Percentiles rank a stretch among this genome's conserved stretches.
phyloP scores from a whole-genome alignment of 257 asterid genomes.

The Penstemon davidsonii region DNA sequence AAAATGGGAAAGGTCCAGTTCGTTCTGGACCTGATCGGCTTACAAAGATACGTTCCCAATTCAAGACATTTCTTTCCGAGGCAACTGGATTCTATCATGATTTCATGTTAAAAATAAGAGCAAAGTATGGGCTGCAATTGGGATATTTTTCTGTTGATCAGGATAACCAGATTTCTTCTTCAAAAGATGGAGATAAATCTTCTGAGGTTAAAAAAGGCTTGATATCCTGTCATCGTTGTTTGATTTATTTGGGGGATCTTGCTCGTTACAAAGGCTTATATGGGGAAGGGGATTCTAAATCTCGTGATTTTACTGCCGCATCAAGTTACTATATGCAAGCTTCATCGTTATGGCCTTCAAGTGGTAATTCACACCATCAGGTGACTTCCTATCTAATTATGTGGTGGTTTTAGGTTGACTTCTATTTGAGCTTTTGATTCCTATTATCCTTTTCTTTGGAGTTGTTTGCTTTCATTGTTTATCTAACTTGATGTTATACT shows the following conservation, averaged over 20 bases:
- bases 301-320: constrained; percentile 85
- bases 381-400: constrained; percentile 31
- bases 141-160: constrained; percentile 67
- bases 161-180: constrained; percentile 51
- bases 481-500: constrained; percentile 11
- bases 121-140: constrained; percentile 79
- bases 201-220: constrained; percentile 73
- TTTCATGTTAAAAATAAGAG: constrained; percentile 80
- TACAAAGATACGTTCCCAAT: constrained; percentile 78
- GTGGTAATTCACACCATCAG: constrained; percentile 99
- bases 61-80: constrained; percentile 87
- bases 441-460: not conserved
- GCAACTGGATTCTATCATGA: constrained; percentile 97
- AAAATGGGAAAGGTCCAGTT: constrained; percentile 65
- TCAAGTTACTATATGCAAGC: constrained; percentile 91
- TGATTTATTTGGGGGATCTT: constrained; percentile 94
- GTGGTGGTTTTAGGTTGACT: constrained; percentile 7
- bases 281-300: constrained; percentile 87
- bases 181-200: constrained; percentile 66
- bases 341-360: constrained; percentile 83
- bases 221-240: constrained; percentile 87
- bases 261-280: constrained; percentile 94
- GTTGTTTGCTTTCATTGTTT: not conserved
- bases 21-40: constrained; percentile 72
- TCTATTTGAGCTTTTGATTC: constrained; percentile 4